These are phyloP conservation scores for Hygrocybe punicea DNA, from an alignment of 768 basidiomycete species.

Conservation along the genomic window DNA sequence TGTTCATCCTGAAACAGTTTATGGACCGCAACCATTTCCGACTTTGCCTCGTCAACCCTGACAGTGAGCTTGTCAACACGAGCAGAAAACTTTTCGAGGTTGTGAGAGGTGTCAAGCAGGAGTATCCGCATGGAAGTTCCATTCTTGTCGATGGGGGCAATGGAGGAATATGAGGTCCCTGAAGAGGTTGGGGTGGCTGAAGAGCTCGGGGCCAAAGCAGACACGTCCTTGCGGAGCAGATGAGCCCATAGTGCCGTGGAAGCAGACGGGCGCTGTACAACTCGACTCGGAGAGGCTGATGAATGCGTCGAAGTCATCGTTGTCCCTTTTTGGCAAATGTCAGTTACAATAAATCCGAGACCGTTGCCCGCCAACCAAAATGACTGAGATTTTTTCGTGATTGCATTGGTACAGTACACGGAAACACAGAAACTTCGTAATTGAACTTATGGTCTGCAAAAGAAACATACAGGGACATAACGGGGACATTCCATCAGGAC, in stretches of 20 bases:
- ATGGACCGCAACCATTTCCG: constrained; percentile 52
- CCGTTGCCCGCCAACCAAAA: too few species aligned
- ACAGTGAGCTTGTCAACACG: constrained; percentile 52
- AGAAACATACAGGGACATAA: too few species aligned
- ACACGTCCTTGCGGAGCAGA: constrained; percentile 46
- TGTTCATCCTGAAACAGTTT: constrained; percentile 58
- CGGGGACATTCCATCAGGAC: neutral
- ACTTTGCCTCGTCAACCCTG: constrained; percentile 49
- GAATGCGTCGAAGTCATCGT: neutral
- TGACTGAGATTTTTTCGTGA: too few species aligned
- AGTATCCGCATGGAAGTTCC: constrained; percentile 70
- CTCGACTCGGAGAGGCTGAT: neutral
- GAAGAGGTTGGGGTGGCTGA: constrained; percentile 19
- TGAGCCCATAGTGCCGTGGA: constrained; percentile 55
- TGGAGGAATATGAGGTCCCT: constrained; percentile 26
- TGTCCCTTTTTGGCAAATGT: too few species aligned
- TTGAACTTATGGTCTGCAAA: too few species aligned
- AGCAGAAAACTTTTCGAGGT: constrained; percentile 63
- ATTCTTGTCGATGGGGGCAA: constrained; percentile 58
- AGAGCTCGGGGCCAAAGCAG: constrained; percentile 5
- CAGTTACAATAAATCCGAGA: too few species aligned
- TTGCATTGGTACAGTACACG: too few species aligned
- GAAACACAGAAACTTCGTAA: too few species aligned
- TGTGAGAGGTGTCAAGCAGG: constrained; percentile 68
- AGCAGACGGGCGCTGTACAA: constrained; percentile 29